Percentiles rank a stretch among this genome's conserved stretches.
Evolutionary conservation across 352 stramenopile genomes (phyloP).

Genomic region (Phytophthora lateralis): DNA sequence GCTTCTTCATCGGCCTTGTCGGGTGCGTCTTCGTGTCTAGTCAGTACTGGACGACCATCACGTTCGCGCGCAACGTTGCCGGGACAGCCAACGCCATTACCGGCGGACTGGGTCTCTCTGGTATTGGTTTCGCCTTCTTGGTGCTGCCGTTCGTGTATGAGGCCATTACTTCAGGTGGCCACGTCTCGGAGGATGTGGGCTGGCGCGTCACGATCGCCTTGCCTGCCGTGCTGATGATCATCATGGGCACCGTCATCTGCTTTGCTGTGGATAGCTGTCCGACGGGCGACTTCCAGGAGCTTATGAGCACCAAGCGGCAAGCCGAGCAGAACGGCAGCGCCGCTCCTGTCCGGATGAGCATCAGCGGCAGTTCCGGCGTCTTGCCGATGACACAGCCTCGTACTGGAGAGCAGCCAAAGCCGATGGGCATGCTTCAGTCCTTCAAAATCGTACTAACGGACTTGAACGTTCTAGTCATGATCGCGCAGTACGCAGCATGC

Average conservation of each 20-base stretch:
- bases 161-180: constrained; percentile 66
- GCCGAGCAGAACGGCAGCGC: constrained; percentile 47
- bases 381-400: constrained; percentile 31
- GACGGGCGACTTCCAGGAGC: constrained; percentile 91
- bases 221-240: constrained; percentile 87
- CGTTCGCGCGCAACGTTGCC: constrained; percentile 94
- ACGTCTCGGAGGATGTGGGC: constrained; percentile 76
- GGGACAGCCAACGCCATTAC: constrained; percentile 94
- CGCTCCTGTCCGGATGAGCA: constrained; percentile 26
- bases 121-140: constrained; percentile 91
- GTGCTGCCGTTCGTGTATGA: constrained; percentile 90
- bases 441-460: constrained; percentile 75
- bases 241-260: constrained; percentile 73
- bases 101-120: constrained; percentile 92
- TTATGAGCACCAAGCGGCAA: constrained; percentile 67
- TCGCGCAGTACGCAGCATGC: constrained; percentile 93
- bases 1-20: constrained; percentile 95
- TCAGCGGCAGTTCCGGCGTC: constrained; percentile 31
- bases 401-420: constrained; percentile 19
- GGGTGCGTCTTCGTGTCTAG: constrained; percentile 94
- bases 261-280: constrained; percentile 89
- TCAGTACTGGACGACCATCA: constrained; percentile 95
- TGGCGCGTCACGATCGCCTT: constrained; percentile 94
- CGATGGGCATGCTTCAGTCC: constrained; percentile 37
- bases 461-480: constrained; percentile 92